Evolutionary conservation across 805 yeast species (phyloP), one percentile per base, ranked within the genome.

Genomic region (Candida ponderosae): DNA sequence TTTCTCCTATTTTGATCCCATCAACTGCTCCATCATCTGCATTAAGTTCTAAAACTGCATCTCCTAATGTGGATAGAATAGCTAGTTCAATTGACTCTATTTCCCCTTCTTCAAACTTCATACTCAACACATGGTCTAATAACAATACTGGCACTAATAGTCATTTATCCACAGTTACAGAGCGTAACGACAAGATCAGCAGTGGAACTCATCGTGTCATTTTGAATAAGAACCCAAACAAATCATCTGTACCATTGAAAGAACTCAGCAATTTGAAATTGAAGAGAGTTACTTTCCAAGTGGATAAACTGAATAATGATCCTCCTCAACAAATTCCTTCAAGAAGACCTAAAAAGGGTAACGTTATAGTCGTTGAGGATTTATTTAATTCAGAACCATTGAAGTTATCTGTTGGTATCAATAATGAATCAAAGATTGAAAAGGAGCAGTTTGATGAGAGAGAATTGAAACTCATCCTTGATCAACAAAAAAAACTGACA

Each of bases 311-410:
- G 42, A 69, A 68, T 0, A 68, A 66, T 43, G 96, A 89, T 57
- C 97, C 97, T 2, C 95, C 96, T 1, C 97, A 89, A 53, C 96
- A 88, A 54, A 83, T 89, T 42, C 97, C 97, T 2, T 82, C 95
- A 2, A 65, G 95, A 51, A 72, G 70, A 41, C 96, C 97, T 6
- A 68, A 80, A 45, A 70, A 72, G 47, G 96, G 97, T 7, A 81
- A 86, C 51, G 88, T 81, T 18, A 67, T 73, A 10, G 68, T 74
- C 15, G 86, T 89, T 0, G 85, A 81, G 32, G 90, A 84, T 51
- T 48, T 81, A 42, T 41, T 64, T 23, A 56, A 66, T 16, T 78
- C 81, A 0, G 75, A 74, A 0, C 79, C 85, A 0, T 74, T 83
- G 17, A 63, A 78, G 43, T 65, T 83, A 24, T 74, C 83, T 1